Percentiles rank a stretch among this genome's conserved stretches.
Conservation (phyloP, 2,329 filamentous ascomycete genomes). For the Aspergillus aculeatus region DNA sequence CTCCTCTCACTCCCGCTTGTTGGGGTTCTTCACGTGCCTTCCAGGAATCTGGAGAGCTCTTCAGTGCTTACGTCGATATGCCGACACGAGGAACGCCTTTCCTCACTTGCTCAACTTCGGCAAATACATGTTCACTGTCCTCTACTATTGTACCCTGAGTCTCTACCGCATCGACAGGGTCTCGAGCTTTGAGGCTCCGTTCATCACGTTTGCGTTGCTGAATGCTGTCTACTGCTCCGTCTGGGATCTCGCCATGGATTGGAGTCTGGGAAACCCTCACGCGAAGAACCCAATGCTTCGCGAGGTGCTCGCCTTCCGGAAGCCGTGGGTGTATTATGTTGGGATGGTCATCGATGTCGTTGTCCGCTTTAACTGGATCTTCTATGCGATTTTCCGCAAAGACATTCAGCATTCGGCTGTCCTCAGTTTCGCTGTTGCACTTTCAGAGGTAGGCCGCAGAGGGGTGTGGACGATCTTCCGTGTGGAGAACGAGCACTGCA, state of each 20-base stretch:
- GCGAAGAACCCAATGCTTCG: conserved; percentile 68
- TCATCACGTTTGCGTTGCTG: conserved; percentile 75
- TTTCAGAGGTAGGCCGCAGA: conserved; percentile 78
- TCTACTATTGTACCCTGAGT: conserved; percentile 74
- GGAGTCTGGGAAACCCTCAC: conserved; percentile 79
- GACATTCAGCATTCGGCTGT: conserved; percentile 80
- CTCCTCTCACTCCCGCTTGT: conserved; percentile 74
- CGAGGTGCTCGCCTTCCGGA: conserved; percentile 75
- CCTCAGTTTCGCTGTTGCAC: conserved; percentile 73
- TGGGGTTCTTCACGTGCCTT: conserved; percentile 81
- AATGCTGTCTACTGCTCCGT: conserved; percentile 82
- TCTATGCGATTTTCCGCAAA: conserved; percentile 80
- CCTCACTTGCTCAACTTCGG: conserved; percentile 90
- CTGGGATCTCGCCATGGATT: conserved; percentile 97
- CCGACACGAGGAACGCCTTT: conserved; percentile 81
- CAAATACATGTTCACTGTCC: conserved; percentile 84
- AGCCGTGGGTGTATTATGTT: conserved; percentile 77
- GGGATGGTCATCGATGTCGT: conserved; percentile 83
- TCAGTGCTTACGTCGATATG: conserved; percentile 87
- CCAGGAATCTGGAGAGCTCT: conserved; percentile 88
- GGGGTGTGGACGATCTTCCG: conserved; percentile 91
- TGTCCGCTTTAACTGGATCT: conserved; percentile 89
- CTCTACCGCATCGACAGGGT: conserved; percentile 74
- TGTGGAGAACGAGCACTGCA: conserved; percentile 96
- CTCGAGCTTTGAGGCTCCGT: conserved; percentile 61